These are phyloP conservation scores for Gigaspora rosea DNA, from an alignment of 192 early-diverging fungal genomes.

Conservation along the genomic window DNA sequence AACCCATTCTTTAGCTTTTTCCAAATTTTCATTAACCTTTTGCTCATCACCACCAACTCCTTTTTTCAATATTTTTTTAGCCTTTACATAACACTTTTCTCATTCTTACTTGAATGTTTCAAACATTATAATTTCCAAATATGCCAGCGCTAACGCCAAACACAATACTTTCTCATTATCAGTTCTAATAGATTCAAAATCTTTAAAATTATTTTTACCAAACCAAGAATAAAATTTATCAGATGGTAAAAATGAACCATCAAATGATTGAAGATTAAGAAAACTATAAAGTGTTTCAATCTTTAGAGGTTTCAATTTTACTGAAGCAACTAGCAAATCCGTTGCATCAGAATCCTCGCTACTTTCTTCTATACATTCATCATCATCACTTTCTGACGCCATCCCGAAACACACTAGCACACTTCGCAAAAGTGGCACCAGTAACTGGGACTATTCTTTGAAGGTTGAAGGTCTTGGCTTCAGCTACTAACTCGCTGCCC, in stretches of 20 bases:
- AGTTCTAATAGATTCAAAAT: background rate
- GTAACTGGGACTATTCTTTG: too few species aligned
- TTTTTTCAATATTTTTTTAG: too few species aligned
- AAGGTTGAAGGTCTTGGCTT: background rate
- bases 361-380: too few species aligned
- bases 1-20: too few species aligned
- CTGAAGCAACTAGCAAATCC: background rate
- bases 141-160: background rate
- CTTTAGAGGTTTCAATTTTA: background rate
- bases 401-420: too few species aligned
- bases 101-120: too few species aligned
- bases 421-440: too few species aligned
- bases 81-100: too few species aligned
- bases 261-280: slow-evolving; percentile 26
- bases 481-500: background rate
- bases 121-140: too few species aligned
- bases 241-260: slow-evolving; percentile 15
- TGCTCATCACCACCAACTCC: too few species aligned
- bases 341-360: background rate
- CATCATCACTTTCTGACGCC: too few species aligned
- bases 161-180: background rate
- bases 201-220: background rate
- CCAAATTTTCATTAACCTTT: too few species aligned
- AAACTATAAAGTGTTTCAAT: background rate
- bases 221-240: slow-evolving; percentile 12